These are phyloP conservation scores for Rhynchospora tenuis DNA, from an alignment of 176 grass and related monocot genomes.

Conservation along the genomic window DNA sequence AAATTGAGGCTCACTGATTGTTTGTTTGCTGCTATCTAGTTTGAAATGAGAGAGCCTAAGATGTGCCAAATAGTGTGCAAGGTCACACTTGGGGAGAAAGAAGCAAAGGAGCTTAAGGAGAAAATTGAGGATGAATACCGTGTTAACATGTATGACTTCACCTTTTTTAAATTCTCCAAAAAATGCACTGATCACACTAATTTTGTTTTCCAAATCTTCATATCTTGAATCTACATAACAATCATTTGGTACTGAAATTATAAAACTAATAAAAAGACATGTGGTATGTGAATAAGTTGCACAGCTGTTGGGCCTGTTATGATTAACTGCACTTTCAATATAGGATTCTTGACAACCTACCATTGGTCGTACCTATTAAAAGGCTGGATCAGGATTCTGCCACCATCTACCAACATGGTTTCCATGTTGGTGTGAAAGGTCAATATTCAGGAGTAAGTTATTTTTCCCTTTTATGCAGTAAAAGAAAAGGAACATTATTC, in stretches of 20 bases:
- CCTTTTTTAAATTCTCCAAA: not conserved
- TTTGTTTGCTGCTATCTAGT: slow-evolving; percentile 37
- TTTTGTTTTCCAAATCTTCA: not conserved
- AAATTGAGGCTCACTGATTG: not conserved
- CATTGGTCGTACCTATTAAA: slow-evolving; percentile 81
- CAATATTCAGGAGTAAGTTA: slow-evolving; percentile 64
- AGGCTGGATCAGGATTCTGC: slow-evolving; percentile 61
- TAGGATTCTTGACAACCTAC: slow-evolving; percentile 92
- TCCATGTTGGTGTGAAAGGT: slow-evolving; percentile 80
- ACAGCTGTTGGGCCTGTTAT: not conserved
- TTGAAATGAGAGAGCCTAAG: slow-evolving; percentile 81
- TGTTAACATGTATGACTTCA: slow-evolving; percentile 63
- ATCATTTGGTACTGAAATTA: not conserved
- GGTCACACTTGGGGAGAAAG: slow-evolving; percentile 53
- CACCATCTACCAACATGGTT: slow-evolving; percentile 80
- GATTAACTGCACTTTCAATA: slow-evolving; percentile 1
- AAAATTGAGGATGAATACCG: slow-evolving; percentile 91
- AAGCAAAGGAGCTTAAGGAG: slow-evolving; percentile 72
- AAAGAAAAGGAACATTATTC: not conserved
- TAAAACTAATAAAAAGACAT: not conserved
- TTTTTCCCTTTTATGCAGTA: not conserved
- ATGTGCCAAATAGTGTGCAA: slow-evolving; percentile 84
- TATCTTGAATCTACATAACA: not conserved
- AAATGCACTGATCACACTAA: not conserved
- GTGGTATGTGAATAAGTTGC: not conserved